Base-by-base conservation (phyloP, 352 stramenopile species). In the Pythium chondricola region DNA sequence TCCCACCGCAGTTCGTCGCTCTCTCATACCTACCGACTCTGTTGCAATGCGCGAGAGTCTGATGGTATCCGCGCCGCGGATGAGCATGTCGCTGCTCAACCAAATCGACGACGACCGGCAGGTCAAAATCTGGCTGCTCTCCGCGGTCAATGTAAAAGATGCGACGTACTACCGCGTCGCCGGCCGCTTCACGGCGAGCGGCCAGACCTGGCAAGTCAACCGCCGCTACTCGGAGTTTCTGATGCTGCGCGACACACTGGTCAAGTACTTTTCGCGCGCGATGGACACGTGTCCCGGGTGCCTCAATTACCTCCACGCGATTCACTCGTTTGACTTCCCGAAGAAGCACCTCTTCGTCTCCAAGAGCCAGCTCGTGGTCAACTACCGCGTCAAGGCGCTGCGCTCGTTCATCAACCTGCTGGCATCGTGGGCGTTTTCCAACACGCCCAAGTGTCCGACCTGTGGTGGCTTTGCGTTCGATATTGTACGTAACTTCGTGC, bases 331-430 rank as follows among this genome's bases (percentile, higher is more conserved):
- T 54, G 73, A 83, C 33, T 93, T 93, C 48, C 83, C 83, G 1
- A 91, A 90, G 63, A 93, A 93, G 62, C 83, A 93, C 56, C 36
- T 89, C 5, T 90, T 93, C 48, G 81, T 74, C 11, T 91, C 83
- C 11, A 64, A 73, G 36, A 83, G 76, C 38, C 68, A 74, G n/a
- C 59, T 76, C 2, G 80, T 93, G 5, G 55, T 93, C 44, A 91
- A 93, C 62, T 93, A 93, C 53, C 83, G 83, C 32, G 67, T 87
- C 41, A 85, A 88, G 50, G 83, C 80, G 30, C 61, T 93, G 47
- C 83, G 83, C 6, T 79, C 79, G n/a, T 93, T 93, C 48, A 58
- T 92, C 20, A 90, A 90, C 43, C 26, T 90, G 53, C 53, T 93
- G 38, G 80, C 80, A 9, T 85, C 75, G 3, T 92, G 82, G 76